Conservation (phyloP, 1,139 yeast genomes). For the Candida sp. region DNA sequence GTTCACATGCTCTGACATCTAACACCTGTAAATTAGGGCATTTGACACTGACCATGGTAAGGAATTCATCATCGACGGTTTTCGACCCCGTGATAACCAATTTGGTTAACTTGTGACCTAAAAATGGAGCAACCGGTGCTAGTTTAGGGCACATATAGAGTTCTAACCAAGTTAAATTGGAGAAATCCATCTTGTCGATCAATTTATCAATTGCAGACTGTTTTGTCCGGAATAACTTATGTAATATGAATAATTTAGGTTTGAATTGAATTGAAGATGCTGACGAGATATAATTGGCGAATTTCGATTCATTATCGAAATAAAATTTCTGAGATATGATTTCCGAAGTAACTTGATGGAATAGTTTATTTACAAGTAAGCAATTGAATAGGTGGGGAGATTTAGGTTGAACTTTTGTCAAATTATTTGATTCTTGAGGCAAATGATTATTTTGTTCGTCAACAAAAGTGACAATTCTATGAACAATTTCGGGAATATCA, state of each 20-base stretch:
- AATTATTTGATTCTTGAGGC: slow-evolving; percentile 68
- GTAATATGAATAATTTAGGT: slow-evolving; percentile 33
- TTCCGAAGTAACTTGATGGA: slow-evolving; percentile 55
- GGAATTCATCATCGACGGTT: slow-evolving; percentile 56
- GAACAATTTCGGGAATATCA: slow-evolving; percentile 72
- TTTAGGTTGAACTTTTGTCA: neutral
- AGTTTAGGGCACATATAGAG: slow-evolving; percentile 79
- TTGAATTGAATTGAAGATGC: slow-evolving; percentile 10
- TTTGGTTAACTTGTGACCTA: slow-evolving; percentile 45
- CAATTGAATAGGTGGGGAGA: slow-evolving; percentile 44
- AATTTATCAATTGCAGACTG: slow-evolving; percentile 24
- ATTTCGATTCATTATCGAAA: slow-evolving; percentile 49
- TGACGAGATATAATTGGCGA: slow-evolving; percentile 37
- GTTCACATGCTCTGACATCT: slow-evolving; percentile 87
- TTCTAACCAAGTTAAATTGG: slow-evolving; percentile 63
- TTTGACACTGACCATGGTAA: slow-evolving; percentile 46
- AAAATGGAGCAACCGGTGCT: slow-evolving; percentile 50
- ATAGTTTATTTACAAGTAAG: slow-evolving; percentile 62
- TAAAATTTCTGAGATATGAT: slow-evolving; percentile 53
- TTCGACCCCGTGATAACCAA: slow-evolving; percentile 76
- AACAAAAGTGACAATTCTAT: slow-evolving; percentile 56
- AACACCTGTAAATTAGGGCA: slow-evolving; percentile 63
- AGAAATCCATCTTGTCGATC: slow-evolving; percentile 31
- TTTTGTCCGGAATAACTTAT: slow-evolving; percentile 31
- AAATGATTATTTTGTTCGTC: slow-evolving; percentile 45